Evolutionary conservation across 345 rosid genomes (phyloP).

Genomic region (Ceriops decandra): DNA sequence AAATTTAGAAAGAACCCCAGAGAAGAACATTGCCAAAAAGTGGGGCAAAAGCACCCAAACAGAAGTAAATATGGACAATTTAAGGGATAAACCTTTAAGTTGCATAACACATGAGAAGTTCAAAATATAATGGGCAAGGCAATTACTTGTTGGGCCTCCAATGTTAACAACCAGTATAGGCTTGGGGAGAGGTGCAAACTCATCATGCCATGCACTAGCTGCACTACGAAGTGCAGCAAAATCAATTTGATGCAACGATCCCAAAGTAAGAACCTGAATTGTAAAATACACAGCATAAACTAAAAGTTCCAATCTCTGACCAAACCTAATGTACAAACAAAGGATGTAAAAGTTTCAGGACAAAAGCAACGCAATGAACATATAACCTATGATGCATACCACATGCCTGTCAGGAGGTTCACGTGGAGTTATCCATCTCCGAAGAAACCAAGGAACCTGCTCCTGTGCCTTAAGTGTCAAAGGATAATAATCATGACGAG

Average conservation of each 20-base stretch:
- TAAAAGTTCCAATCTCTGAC: slow-evolving; percentile 1
- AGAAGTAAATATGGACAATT: not conserved
- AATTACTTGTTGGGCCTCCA: slow-evolving; percentile 85
- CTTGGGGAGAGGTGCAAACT: slow-evolving; percentile 82
- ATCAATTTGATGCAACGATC: slow-evolving; percentile 91
- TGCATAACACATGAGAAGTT: not conserved
- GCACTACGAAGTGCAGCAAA: slow-evolving; percentile 77
- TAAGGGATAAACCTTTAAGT: not conserved
- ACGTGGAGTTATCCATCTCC: slow-evolving; percentile 75
- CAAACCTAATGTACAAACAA: not conserved
- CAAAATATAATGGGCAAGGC: slow-evolving; percentile 16
- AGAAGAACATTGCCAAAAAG: too few relatives aligned
- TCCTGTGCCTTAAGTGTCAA: slow-evolving; percentile 69
- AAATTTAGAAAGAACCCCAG: not conserved
- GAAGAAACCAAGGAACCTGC: slow-evolving; percentile 72
- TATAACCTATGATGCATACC: slow-evolving; percentile 33
- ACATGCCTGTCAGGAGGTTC: slow-evolving; percentile 81
- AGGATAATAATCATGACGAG: slow-evolving; percentile 89
- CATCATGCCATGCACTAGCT: slow-evolving; percentile 88
- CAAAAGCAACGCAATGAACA: too few relatives aligned
- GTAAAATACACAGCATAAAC: slow-evolving; percentile 7
- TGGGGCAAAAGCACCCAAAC: too few relatives aligned
- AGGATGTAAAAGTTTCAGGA: too few relatives aligned
- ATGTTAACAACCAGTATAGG: slow-evolving; percentile 88
- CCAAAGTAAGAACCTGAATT: slow-evolving; percentile 74